Base-by-base conservation (phyloP, 1,284 basidiomycete species). In the Thecaphora thlaspeos region DNA sequence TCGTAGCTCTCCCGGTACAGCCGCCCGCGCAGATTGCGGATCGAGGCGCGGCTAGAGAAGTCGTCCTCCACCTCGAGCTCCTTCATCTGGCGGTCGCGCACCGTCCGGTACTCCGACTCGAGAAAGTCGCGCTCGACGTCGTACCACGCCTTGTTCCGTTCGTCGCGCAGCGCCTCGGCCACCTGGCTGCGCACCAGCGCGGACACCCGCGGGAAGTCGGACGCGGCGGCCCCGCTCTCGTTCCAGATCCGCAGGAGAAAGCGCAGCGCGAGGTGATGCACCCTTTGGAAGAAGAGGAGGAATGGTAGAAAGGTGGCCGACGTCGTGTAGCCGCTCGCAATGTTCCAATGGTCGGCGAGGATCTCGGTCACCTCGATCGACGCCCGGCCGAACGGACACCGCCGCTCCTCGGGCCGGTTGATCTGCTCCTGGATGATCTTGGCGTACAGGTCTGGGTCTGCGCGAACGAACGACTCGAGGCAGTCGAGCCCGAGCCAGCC, bases 211-310 rank as follows among this genome's bases (percentile, higher is more conserved):
- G 84, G 82, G 71, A 95, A 93, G 46, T 75, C 72, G 21, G 78
- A 10, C 14, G 63, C 55, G 11, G 87, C 86, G 1, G 93, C 90
- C 32, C 88, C 88, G 62, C 89, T 91, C 78, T 96, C 92, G 70
- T 84, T 86, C 92, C 92, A 97, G 87, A 97, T 94, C 30, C 90
- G 85, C 24, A 92, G 80, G 81, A 95, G 95, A 81, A 96, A 95
- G 51, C 86, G 86, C 24, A 89, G 85, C 1, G 89, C 88, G 4
- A 94, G 81, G 7, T 84, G 81, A 78, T 97, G 93, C 11, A 94
- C 86, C 37, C 68, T 67, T 65, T 84, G 83, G 75, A 93, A 90
- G 68, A 90, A 89, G 56, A 96, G 83, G 77, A 96, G 87, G 81
- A 92, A 91, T 0, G 91, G 90, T 66, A 90, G 88, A 79, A 90